A percentile compares a stretch with the other conserved stretches of the same genome.
Conservation (phyloP, 352 stramenopile genomes). For the Blastocystis sp. region DNA sequence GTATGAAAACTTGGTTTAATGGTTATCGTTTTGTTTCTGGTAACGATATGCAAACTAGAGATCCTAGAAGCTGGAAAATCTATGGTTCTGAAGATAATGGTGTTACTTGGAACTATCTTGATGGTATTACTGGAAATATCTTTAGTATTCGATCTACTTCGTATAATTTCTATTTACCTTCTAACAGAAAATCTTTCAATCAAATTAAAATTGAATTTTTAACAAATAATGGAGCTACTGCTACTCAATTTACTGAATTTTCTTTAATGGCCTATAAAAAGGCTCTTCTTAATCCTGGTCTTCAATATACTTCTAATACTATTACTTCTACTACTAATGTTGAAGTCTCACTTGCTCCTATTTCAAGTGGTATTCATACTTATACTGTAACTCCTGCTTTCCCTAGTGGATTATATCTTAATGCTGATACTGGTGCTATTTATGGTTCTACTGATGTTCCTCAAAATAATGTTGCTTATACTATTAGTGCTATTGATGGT, state of each 20-base stretch:
- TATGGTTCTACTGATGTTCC: slow-evolving; percentile 1
- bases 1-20: no score
- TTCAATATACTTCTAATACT: no score
- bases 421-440: slow-evolving; percentile 25
- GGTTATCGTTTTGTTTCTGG: slow-evolving; percentile 11
- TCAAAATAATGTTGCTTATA: no score
- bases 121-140: slow-evolving; percentile 23
- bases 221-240: neutral
- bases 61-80: slow-evolving; percentile 21
- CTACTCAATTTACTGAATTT: slow-evolving; percentile 12
- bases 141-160: slow-evolving; percentile 8
- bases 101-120: slow-evolving; percentile 22
- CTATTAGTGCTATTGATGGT: no score
- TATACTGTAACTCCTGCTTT: slow-evolving; percentile 11
- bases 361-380: slow-evolving; percentile 9
- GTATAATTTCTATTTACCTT: slow-evolving; percentile 1
- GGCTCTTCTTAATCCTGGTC: no score
- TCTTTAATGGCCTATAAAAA: no score
- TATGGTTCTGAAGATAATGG: slow-evolving; percentile 30
- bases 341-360: no score
- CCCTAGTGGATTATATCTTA: slow-evolving; percentile 10
- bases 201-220: slow-evolving; percentile 2
- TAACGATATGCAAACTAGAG: neutral
- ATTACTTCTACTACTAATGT: no score
- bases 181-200: slow-evolving; percentile 25